Evolutionary conservation across 2,329 filamentous ascomycete species (phyloP), one percentile per base, ranked within the genome.

Genomic region (Diaporthe australafricana): DNA sequence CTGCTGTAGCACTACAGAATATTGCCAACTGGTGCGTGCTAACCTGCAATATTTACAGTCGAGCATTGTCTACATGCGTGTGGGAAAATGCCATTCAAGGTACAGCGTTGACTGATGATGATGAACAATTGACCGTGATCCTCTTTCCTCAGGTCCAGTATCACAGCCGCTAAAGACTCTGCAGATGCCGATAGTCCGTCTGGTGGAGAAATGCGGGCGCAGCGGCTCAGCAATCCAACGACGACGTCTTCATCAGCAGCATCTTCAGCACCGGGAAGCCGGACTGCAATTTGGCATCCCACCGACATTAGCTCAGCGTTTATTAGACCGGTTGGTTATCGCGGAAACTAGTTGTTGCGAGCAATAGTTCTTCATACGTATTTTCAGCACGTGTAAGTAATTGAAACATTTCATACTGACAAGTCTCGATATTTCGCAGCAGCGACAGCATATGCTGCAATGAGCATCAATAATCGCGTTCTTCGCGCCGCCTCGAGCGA

Each of bases 201-300:
- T n/a, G 55, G 35, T 25, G 55, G 55, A 57, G 55, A 57, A 17
- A 40, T 57, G 32, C 55, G 55, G 35, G 32, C n/a, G n/a, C n/a
- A n/a, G n/a, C 35, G n/a, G 35, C 32, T 25, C 35, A 40, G n/a
- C n/a, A 6, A 40, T 40, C 35, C 53, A n/a, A 8, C 4, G 38
- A 7, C 5, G 20, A n/a, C 20, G 20, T 25, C 50, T 32, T 16
- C 16, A 53, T 32, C 6, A n/a, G 1, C 20, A 38, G 22, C 32
- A 25, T 3, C 30, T 6, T 22, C 30, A 56, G 8, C 32, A 55
- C 20, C 3, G 9, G 32, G n/a, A 9, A 16, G 5, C 9, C 30
- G 20, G 30, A 32, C 32, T 5, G 22, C 12, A 16, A 52, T 1
- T 6, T 12, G 22, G 14, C 32, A 56, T 14, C 11, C 20, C 53